These are phyloP conservation scores for Oryza longistaminata DNA, from an alignment of 176 grass and related monocot species.

Conservation along the genomic window DNA sequence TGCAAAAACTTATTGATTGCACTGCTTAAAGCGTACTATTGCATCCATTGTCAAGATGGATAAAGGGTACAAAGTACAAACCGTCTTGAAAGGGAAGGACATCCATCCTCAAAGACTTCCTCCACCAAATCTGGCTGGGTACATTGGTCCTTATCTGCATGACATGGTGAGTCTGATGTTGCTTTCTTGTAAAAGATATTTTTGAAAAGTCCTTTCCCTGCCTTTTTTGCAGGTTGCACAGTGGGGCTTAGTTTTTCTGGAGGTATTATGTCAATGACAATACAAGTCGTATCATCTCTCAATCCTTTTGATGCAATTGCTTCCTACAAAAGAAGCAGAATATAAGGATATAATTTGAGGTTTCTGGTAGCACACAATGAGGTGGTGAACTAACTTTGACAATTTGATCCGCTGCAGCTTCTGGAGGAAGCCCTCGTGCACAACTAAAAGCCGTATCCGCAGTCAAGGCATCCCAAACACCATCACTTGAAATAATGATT, in stretches of 20 bases:
- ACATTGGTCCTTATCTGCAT: conserved; percentile 51
- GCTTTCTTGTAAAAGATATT: conserved; percentile 57
- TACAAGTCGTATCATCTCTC: conserved; percentile 97
- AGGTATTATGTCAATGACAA: conserved; percentile 83
- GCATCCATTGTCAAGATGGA: conserved; percentile 12
- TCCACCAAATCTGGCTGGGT: conserved; percentile 62
- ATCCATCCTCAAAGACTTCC: conserved; percentile 95
- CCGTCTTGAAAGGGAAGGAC: conserved; percentile 71
- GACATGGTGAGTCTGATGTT: conserved; percentile 43
- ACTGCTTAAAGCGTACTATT: conserved; percentile 1
- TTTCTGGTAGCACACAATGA: conserved; percentile 4
- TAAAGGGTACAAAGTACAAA: conserved; percentile 46
- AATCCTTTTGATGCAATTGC: conserved; percentile 85
- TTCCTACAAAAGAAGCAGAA: conserved; percentile 60
- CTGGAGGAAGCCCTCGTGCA: conserved; percentile 58
- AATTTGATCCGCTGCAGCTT: conserved; percentile 70
- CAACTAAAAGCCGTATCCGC: conserved; percentile 70
- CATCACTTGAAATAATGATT: conserved; percentile 90
- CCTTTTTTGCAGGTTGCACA: conserved; percentile 51
- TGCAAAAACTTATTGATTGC: not conserved
- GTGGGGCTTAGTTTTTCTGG: conserved; percentile 61
- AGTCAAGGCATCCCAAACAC: conserved; percentile 91
- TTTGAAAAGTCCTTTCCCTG: conserved; percentile 70
- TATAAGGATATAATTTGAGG: conserved; percentile 10
- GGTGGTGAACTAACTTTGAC: conserved; percentile 63